phyloP scores from a whole-genome alignment of 2,329 filamentous ascomycete genomes.

The Colletotrichum chrysophilum region DNA sequence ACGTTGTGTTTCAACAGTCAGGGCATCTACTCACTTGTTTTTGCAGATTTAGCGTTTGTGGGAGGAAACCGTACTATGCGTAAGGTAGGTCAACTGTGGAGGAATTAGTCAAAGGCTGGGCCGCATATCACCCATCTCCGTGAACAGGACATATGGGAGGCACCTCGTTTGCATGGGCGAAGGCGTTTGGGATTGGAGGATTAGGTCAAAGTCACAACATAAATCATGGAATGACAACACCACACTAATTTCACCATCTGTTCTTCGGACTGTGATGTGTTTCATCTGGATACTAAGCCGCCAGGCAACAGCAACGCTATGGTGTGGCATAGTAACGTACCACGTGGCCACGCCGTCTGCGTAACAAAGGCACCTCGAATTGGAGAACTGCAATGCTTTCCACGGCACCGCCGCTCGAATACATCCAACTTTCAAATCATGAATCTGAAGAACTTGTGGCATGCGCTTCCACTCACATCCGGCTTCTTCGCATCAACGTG shows the following conservation, averaged over 20 bases:
- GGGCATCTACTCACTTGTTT: background rate
- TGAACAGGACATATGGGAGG: background rate
- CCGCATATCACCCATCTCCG: background rate
- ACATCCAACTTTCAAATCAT: background rate
- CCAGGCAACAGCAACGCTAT: background rate
- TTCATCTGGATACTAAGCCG: background rate
- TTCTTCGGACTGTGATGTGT: background rate
- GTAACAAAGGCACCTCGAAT: background rate
- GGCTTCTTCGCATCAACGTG: background rate
- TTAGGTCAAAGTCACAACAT: background rate
- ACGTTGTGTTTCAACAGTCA: background rate
- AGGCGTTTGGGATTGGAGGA: background rate
- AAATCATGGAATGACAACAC: background rate
- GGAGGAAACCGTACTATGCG: constrained; percentile 1
- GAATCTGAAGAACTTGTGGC: background rate
- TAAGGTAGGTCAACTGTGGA: background rate
- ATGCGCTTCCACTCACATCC: background rate
- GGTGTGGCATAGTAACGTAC: background rate
- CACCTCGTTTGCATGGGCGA: background rate
- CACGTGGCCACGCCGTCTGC: background rate
- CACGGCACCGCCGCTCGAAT: background rate
- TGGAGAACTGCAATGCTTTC: background rate
- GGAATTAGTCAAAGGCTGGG: background rate
- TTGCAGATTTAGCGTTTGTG: background rate
- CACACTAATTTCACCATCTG: background rate